A percentile compares a stretch with the other conserved stretches of the same genome.
Conservation (phyloP, 2,329 filamentous ascomycete species). For the Paraphoma sp. region DNA sequence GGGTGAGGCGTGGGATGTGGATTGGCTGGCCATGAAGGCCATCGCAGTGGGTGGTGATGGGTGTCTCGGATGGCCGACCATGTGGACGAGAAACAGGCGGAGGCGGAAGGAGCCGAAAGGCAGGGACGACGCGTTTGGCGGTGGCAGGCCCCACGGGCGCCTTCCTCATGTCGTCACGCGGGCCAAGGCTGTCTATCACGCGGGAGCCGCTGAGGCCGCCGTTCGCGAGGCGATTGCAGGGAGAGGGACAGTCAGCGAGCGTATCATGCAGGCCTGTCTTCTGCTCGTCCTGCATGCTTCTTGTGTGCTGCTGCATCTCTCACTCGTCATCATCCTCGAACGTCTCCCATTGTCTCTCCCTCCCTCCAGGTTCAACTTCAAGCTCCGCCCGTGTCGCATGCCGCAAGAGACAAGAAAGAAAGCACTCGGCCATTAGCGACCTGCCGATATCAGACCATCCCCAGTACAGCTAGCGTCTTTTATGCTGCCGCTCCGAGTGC, state of each 20-base stretch:
- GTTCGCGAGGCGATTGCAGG: constrained; percentile 7
- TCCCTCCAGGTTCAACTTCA: constrained; percentile 2
- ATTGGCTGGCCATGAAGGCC: constrained; percentile 9
- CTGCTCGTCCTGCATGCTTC: not conserved
- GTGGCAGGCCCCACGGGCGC: not conserved
- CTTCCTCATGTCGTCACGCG: constrained; percentile 12
- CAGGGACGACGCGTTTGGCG: constrained; percentile 12
- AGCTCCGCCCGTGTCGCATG: not conserved
- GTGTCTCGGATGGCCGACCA: constrained; percentile 12
- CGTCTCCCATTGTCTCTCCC: not conserved
- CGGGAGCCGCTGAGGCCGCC: constrained; percentile 15
- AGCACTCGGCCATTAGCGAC: constrained; percentile 18
- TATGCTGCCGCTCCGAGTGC: constrained; percentile 11
- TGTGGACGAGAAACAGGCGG: constrained; percentile 9
- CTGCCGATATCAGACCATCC: constrained; percentile 13
- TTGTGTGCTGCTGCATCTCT: constrained; percentile 1
- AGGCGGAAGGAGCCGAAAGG: constrained; percentile 9
- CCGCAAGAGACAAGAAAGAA: not conserved
- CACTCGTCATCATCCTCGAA: not conserved
- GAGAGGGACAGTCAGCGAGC: constrained; percentile 4
- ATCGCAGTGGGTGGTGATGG: constrained; percentile 5
- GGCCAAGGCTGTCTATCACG: constrained; percentile 18
- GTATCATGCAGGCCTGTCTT: constrained; percentile 6
- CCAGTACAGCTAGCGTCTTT: constrained; percentile 24
- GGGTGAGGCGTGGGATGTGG: constrained; percentile 4